These are phyloP conservation scores for Amanita pseudoporphyria DNA, from an alignment of 768 basidiomycete species.

Conservation along the genomic window DNA sequence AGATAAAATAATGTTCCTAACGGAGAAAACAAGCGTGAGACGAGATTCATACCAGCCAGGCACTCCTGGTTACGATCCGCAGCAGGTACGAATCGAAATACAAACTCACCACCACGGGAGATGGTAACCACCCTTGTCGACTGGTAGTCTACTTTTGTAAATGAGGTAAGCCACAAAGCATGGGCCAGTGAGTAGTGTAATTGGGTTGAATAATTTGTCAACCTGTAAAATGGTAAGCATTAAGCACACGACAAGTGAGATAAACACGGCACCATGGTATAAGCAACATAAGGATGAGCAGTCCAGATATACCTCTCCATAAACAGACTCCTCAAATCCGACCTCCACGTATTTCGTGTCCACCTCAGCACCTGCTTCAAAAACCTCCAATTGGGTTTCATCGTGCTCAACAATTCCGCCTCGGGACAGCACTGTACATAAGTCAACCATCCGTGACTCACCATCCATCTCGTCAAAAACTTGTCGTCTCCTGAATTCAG, in stretches of 20 bases:
- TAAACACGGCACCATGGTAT: constrained; percentile 72
- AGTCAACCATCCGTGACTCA: constrained; percentile 91
- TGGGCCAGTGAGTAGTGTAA: constrained; percentile 82
- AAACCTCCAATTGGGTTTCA: constrained; percentile 97
- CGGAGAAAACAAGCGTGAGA: neutral
- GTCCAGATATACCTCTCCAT: constrained; percentile 87
- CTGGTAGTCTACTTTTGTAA: constrained; percentile 67
- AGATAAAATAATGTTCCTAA: constrained; percentile 59
- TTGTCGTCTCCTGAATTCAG: constrained; percentile 93
- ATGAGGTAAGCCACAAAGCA: constrained; percentile 67
- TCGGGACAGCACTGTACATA: constrained; percentile 84
- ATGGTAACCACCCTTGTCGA: constrained; percentile 66
- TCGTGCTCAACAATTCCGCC: constrained; percentile 81
- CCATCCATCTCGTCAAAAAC: constrained; percentile 95
- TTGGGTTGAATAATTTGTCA: constrained; percentile 78
- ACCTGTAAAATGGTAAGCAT: constrained; percentile 34
- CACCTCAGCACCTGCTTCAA: constrained; percentile 88
- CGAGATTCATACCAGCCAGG: constrained; percentile 5
- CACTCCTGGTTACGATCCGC: neutral
- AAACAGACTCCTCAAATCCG: constrained; percentile 81
- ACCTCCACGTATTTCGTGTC: constrained; percentile 93
- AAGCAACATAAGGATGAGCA: constrained; percentile 82
- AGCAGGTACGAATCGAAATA: neutral
- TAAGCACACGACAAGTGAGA: constrained; percentile 6
- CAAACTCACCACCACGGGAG: constrained; percentile 67